phyloP scores from a whole-genome alignment of 768 basidiomycete genomes.

The Termitomyces sp. region DNA sequence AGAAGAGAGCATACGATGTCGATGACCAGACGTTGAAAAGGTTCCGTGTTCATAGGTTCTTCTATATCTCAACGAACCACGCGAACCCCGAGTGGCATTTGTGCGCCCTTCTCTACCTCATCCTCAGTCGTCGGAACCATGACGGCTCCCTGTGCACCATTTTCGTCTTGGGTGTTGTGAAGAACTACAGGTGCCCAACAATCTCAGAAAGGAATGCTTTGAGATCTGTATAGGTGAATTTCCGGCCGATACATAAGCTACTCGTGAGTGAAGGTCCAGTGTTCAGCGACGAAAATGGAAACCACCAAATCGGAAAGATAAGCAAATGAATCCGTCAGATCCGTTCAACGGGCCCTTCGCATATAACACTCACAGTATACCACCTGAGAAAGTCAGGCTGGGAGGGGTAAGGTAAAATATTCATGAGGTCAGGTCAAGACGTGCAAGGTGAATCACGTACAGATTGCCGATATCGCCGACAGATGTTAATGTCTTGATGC shows the following conservation, averaged over 20 bases:
- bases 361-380: conserved; percentile 20
- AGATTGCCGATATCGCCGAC: conserved; percentile 44
- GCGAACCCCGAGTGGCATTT: conserved; percentile 33
- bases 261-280: neutral
- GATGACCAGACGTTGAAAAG: neutral
- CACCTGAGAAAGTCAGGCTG: conserved; percentile 27
- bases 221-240: conserved; percentile 41
- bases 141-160: conserved; percentile 33
- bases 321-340: neutral
- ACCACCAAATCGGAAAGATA: neutral
- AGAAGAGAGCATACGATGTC: too few species aligned
- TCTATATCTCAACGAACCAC: conserved; percentile 24
- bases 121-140: conserved; percentile 40
- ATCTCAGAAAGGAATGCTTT: conserved; percentile 56
- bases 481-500: conserved; percentile 35
- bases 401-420: neutral
- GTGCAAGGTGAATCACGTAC: conserved; percentile 21
- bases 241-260: conserved; percentile 33
- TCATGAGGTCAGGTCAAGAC: conserved; percentile 1
- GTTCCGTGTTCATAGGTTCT: neutral
- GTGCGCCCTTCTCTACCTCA: conserved; percentile 33
- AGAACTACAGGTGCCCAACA: conserved; percentile 47
- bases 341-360: neutral
- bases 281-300: neutral
- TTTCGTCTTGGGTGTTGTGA: conserved; percentile 28